Conservation (phyloP, 179 eudicot genomes). For the Drosera spatulata region DNA sequence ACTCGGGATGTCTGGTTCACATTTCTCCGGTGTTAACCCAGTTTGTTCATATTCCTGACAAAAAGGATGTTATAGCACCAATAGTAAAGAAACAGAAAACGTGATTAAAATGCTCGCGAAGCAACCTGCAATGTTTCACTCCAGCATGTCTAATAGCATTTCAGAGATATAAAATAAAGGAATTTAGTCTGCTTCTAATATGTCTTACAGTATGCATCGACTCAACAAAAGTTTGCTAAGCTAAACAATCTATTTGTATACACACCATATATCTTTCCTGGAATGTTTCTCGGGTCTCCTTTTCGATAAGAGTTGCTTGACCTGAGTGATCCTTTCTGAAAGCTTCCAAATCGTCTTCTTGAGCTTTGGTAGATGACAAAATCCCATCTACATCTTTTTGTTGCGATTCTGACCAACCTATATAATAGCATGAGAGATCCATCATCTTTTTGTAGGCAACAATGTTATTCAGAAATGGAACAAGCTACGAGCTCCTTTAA, state of each 20-base stretch:
- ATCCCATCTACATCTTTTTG: slow-evolving; percentile 39
- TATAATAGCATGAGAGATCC: not conserved
- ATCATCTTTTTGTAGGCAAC: not conserved
- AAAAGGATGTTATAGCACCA: not conserved
- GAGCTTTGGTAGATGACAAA: slow-evolving; percentile 39
- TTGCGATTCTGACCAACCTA: slow-evolving; percentile 63
- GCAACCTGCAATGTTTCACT: too few relatives aligned
- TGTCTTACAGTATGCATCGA: too few relatives aligned
- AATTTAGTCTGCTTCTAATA: too few relatives aligned
- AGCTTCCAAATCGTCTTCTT: slow-evolving; percentile 36
- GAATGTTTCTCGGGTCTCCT: slow-evolving; percentile 60
- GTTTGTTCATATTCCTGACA: slow-evolving; percentile 86
- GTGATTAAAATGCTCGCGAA: too few relatives aligned
- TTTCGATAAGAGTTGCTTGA: slow-evolving; percentile 49
- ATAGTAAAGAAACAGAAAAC: too few relatives aligned
- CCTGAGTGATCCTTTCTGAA: slow-evolving; percentile 56
- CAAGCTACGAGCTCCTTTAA: too few relatives aligned
- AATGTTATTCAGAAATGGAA: too few relatives aligned
- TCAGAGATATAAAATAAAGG: too few relatives aligned
- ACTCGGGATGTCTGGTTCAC: slow-evolving; percentile 73
- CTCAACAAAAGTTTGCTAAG: not conserved
- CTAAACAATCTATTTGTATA: not conserved
- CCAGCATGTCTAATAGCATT: too few relatives aligned
- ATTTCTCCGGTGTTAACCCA: slow-evolving; percentile 67
- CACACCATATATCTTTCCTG: slow-evolving; percentile 71